These are phyloP conservation scores for Stellera chamaejasme DNA, from an alignment of 345 rosid species.

Conservation along the genomic window DNA sequence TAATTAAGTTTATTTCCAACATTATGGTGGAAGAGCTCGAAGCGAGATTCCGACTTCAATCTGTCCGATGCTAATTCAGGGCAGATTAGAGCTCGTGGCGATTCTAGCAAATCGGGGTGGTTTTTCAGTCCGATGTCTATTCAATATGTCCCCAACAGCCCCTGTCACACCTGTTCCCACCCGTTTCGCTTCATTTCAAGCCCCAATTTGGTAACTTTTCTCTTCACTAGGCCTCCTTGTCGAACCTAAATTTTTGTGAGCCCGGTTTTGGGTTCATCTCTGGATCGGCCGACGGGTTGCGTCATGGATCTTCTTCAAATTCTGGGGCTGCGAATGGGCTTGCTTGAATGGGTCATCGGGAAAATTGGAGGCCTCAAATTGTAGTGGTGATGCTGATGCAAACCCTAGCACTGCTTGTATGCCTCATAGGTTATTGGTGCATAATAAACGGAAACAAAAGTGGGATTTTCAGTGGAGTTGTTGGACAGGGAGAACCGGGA, in stretches of 20 bases:
- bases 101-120: too few relatives aligned
- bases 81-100: too few relatives aligned
- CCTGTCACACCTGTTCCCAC: conserved; percentile 26
- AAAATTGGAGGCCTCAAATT: conserved; percentile 35
- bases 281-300: conserved; percentile 3
- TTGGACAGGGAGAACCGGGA: conserved; percentile 44
- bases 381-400: conserved; percentile 16
- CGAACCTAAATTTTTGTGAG: conserved; percentile 20
- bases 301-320: conserved; percentile 18
- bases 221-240: conserved; percentile 25
- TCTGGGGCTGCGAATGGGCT: conserved; percentile 19
- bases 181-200: conserved; percentile 56
- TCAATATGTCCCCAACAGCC: conserved; percentile 17
- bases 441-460: conserved; percentile 19
- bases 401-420: conserved; percentile 7
- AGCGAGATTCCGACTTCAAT: too few relatives aligned
- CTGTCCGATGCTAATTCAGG: too few relatives aligned
- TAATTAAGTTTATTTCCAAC: too few relatives aligned
- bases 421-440: conserved; percentile 17
- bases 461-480: conserved; percentile 24
- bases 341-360: conserved; percentile 18
- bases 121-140: too few relatives aligned
- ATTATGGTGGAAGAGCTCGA: too few relatives aligned
- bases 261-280: conserved; percentile 12
- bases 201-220: conserved; percentile 51